phyloP scores from a whole-genome alignment of 768 basidiomycete genomes.

The Lactarius quietus region DNA sequence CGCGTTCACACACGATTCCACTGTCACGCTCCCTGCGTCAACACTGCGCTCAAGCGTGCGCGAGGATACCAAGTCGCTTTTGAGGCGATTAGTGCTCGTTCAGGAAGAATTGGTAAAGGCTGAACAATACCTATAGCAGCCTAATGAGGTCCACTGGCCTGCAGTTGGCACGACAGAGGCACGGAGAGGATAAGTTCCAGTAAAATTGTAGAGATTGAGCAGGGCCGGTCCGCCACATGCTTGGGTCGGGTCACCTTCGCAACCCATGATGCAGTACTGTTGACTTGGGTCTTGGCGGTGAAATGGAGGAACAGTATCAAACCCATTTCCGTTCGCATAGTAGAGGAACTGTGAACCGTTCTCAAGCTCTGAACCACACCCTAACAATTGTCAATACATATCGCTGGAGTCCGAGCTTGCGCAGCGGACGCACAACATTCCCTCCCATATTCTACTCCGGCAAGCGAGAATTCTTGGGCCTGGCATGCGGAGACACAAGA shows the following conservation, averaged over 20 bases:
- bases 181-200: not conserved
- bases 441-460: conserved; percentile 62
- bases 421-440: conserved; percentile 60
- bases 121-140: not conserved
- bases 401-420: not conserved
- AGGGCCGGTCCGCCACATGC: not conserved
- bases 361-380: not conserved
- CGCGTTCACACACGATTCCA: conserved; percentile 1
- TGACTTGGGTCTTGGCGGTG: not conserved
- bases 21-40: not conserved
- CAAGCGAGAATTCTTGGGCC: conserved; percentile 63
- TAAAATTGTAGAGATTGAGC: not conserved
- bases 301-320: not conserved
- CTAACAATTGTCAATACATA: not conserved
- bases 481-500: conserved; percentile 65
- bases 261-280: not conserved
- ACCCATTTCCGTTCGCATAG: no score
- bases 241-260: not conserved
- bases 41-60: conserved; percentile 3
- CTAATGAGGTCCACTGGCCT: not conserved
- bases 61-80: not conserved
- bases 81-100: not conserved
- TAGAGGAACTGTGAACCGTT: not conserved
- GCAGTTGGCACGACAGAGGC: not conserved
- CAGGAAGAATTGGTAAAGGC: not conserved